Base-by-base conservation (phyloP, 208 protist species). In the Eutreptiella sp. region DNA sequence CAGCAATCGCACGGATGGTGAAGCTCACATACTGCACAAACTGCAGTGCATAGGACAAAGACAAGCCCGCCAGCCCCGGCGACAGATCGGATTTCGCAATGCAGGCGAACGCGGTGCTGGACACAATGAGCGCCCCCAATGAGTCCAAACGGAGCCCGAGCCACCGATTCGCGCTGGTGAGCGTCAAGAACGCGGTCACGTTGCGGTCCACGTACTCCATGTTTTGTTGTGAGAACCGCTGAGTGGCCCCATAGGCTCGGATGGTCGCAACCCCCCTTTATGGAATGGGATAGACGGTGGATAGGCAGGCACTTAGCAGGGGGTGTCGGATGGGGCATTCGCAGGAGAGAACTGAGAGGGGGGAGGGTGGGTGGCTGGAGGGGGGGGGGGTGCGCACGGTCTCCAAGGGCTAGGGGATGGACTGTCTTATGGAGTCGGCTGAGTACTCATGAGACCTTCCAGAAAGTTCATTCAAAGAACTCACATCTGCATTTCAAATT, bases 231-330 rank as follows among this genome's bases (percentile, higher is more conserved):
- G 41, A 24, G 28, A 84, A 81, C 24, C 45, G 43, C 26, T 7
- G 14, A 0, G 24, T 3, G 16, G 27, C 23, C 4, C 48, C 5
- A 35, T 63, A 88, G 1, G 81, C 60, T 34, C 75, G 39, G 43
- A 93, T 85, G 0, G 79, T 84, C 0, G 47, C 21, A 0, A 89
- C 31, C 31, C 84, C 83, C 4, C 48, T 62, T n/a, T n/a, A n/a
- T n/a, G n/a, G n/a, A n/a, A n/a, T n/a, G n/a, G n/a, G n/a, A n/a
- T n/a, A n/a, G n/a, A n/a, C n/a, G n/a, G n/a, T n/a, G n/a, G n/a
- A n/a, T n/a, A n/a, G n/a, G n/a, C n/a, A n/a, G n/a, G n/a, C n/a
- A n/a, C n/a, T n/a, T n/a, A n/a, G n/a, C n/a, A n/a, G n/a, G n/a
- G n/a, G n/a, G n/a, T n/a, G n/a, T n/a, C n/a, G n/a, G n/a, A n/a